These are phyloP conservation scores for Sedum album DNA, from an alignment of 164 flowering plant genomes.

Conservation along the genomic window DNA sequence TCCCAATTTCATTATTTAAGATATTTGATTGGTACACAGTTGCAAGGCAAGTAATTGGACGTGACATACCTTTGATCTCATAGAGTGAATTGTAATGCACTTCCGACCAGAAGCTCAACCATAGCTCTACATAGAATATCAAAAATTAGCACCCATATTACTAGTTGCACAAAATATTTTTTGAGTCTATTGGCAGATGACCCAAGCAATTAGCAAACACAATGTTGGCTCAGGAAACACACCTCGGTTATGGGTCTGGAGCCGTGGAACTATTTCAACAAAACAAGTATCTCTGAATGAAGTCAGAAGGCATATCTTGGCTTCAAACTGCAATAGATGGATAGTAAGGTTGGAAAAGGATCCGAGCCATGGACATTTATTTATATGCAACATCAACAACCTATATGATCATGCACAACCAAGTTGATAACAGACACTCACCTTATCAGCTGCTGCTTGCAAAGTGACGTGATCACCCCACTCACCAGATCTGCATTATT, in stretches of 20 bases:
- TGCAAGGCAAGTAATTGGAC: not conserved
- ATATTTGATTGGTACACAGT: not conserved
- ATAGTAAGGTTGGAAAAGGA: not conserved
- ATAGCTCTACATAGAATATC: constrained; percentile 53
- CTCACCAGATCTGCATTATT: constrained; percentile 60
- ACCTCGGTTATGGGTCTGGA: constrained; percentile 66
- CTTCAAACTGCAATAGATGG: constrained; percentile 57
- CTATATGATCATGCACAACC: not conserved
- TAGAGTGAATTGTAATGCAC: constrained; percentile 91
- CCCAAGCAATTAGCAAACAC: not conserved
- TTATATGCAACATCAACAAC: not conserved
- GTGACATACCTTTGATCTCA: constrained; percentile 50
- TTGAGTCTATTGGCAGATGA: not conserved
- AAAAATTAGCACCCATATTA: not conserved
- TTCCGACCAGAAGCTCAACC: constrained; percentile 95
- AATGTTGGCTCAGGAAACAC: constrained; percentile 10
- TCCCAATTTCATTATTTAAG: constrained; percentile 5
- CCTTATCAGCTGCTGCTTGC: constrained; percentile 96
- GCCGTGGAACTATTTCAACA: constrained; percentile 67
- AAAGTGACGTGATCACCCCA: constrained; percentile 96
- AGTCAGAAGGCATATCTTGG: constrained; percentile 86
- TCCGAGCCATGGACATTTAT: not conserved
- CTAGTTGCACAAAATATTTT: too few species aligned
- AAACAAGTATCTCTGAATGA: constrained; percentile 92
- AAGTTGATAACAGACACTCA: constrained; percentile 10